Percentiles rank a stretch among this genome's conserved stretches.
phyloP scores from a whole-genome alignment of 345 rosid species.

The Eucalyptus melliodora region DNA sequence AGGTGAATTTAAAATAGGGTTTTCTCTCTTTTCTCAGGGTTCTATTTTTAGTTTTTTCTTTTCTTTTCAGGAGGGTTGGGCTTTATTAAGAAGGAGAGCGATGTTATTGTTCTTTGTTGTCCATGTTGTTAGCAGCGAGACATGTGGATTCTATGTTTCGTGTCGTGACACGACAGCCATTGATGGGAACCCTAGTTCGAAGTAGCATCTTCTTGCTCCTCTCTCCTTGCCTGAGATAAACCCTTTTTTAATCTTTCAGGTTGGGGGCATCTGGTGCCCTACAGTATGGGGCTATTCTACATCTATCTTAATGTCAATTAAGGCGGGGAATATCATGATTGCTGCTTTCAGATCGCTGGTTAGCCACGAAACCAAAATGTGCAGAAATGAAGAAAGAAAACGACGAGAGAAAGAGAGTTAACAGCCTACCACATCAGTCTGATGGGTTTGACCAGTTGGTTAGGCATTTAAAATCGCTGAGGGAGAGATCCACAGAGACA shows the following conservation, averaged over 20 bases:
- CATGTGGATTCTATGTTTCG: not conserved
- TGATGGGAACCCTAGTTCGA: not conserved
- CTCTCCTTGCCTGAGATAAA: not conserved
- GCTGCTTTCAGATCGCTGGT: not conserved
- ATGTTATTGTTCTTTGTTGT: not conserved
- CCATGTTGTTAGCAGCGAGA: not conserved
- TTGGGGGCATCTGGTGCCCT: not conserved
- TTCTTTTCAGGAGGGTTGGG: not conserved
- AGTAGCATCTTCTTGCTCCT: not conserved
- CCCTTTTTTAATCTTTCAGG: not conserved
- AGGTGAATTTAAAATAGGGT: not conserved
- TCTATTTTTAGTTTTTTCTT: not conserved
- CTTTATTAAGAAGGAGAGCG: not conserved
- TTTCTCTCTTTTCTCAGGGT: not conserved
- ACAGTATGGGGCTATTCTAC: not conserved
- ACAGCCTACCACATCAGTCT: not conserved
- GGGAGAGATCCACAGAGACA: not conserved
- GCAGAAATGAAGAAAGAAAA: not conserved
- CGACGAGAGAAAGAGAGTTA: not conserved
- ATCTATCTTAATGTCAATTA: not conserved
- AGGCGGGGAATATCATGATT: not conserved
- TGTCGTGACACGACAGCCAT: not conserved
- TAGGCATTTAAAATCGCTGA: not conserved
- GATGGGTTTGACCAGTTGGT: not conserved
- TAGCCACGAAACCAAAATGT: not conserved